Percentiles rank a stretch among this genome's conserved stretches.
Evolutionary conservation across 2,329 filamentous ascomycete genomes (phyloP).

Genomic region (Lecanicillium sp.): DNA sequence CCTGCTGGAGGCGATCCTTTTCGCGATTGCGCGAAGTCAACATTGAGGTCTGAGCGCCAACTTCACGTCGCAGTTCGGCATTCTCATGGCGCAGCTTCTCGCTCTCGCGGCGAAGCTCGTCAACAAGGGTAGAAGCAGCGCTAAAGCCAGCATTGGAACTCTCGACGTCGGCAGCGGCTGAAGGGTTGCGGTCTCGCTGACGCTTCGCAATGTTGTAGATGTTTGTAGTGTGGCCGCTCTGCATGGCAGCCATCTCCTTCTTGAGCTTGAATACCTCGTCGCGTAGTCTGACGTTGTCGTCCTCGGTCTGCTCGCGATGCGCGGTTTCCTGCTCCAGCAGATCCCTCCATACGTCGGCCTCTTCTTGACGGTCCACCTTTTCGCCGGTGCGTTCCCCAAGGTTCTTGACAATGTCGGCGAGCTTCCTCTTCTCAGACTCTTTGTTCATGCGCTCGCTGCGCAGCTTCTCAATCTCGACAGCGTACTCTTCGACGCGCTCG

Average conservation of each 20-base stretch:
- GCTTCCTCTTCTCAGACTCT: conserved; percentile 78
- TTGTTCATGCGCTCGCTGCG: conserved; percentile 69
- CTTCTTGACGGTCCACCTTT: conserved; percentile 49
- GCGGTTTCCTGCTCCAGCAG: conserved; percentile 87
- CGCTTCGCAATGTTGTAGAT: conserved; percentile 60
- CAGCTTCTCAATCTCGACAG: conserved; percentile 76
- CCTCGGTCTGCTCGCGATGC: conserved; percentile 81
- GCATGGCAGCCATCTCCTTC: conserved; percentile 43
- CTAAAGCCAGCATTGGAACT: conserved; percentile 48
- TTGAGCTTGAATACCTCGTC: conserved; percentile 76
- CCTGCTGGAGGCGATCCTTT: conserved; percentile 89
- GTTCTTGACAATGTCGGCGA: conserved; percentile 69
- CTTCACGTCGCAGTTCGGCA: conserved; percentile 82
- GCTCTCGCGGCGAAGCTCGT: conserved; percentile 64
- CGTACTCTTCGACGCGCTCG: conserved; percentile 79
- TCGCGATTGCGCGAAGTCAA: conserved; percentile 92
- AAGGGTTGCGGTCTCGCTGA: conserved; percentile 38
- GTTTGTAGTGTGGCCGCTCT: conserved; percentile 51
- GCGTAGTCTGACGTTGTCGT: conserved; percentile 76
- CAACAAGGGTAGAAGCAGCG: conserved; percentile 60
- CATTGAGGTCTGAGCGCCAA: conserved; percentile 96
- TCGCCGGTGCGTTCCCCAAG: conserved; percentile 45
- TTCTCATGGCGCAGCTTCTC: conserved; percentile 87
- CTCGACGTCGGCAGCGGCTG: conserved; percentile 46
- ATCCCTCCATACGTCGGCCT: conserved; percentile 88